These are phyloP conservation scores for Marsdenia floribunda DNA, from an alignment of 257 asterid genomes.

Conservation along the genomic window DNA sequence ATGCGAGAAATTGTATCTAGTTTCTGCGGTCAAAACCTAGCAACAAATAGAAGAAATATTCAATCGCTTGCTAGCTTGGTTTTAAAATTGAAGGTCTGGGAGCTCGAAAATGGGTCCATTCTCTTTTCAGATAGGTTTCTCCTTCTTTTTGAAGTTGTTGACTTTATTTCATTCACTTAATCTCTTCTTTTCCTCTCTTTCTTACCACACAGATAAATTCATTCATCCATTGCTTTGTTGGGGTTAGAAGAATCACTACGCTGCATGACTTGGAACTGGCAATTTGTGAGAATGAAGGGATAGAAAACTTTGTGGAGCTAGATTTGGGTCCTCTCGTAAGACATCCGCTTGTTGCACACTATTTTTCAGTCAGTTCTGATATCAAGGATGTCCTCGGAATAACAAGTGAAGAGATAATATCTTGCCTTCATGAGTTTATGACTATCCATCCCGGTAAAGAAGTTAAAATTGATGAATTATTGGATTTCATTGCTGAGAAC, in stretches of 20 bases:
- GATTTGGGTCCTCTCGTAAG: constrained; percentile 86
- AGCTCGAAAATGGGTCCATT: neutral
- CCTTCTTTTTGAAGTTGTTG: neutral
- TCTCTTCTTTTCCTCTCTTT: neutral
- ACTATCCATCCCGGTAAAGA: constrained; percentile 33
- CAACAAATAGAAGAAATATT: neutral
- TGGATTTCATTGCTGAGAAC: constrained; percentile 63
- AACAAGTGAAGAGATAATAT: constrained; percentile 57
- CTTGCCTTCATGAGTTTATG: constrained; percentile 63
- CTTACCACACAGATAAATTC: constrained; percentile 49
- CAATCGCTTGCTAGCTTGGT: neutral
- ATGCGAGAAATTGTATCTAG: neutral
- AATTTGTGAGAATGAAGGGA: constrained; percentile 74
- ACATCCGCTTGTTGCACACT: constrained; percentile 69
- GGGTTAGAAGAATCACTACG: constrained; percentile 69
- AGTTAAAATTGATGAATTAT: constrained; percentile 41
- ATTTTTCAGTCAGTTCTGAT: constrained; percentile 60
- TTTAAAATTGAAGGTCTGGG: neutral
- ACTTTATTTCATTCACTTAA: constrained; percentile 1
- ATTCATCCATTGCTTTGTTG: constrained; percentile 89
- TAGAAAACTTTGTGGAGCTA: constrained; percentile 70
- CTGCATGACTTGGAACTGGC: constrained; percentile 78
- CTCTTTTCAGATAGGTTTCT: neutral
- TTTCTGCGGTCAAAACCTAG: neutral
- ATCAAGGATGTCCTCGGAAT: constrained; percentile 55